Base-by-base conservation (phyloP, 192 early-diverging fungal genomes). In the Dissophora ornata region DNA sequence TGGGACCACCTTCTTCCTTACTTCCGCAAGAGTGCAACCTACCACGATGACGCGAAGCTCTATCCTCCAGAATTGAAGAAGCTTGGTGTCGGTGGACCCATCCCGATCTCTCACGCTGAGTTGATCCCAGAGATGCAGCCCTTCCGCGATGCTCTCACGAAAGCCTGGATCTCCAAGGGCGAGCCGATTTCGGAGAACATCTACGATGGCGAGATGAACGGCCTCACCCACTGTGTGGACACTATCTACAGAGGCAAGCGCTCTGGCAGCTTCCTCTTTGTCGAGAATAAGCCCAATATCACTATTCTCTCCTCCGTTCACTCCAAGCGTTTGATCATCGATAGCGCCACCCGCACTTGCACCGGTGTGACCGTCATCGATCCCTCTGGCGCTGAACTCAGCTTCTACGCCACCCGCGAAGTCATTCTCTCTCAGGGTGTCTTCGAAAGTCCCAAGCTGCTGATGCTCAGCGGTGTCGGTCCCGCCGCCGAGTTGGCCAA, bases 381-480 rank as follows among this genome's bases (percentile, higher is more conserved):
- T 28, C 63, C 63, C 26, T 44, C n/a, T 24, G 63, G 63, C 36
- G 63, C 33, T 13, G 63, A 65, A 45, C 63, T 65, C 41, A 62
- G 32, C 30, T 61, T 70, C 58, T 45, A 70, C 28, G 68, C 58
- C 50, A 52, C 38, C 51, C 68, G 68, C 42, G 68, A 70, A 41
- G 68, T 70, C 29, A 70, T 70, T 49, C 51, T 70, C 41, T 70
- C 68, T 28, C 59, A 52, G 19, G 68, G 68, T 62, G 71, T 58
- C 44, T 62, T 79, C 50, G 59, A 56, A 29, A 58, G 45, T 26
- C 77, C 77, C 26, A 64, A 69, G 38, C 24, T 79, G n/a, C 62
- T 79, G 60, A 60, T 62, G 60, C 67, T 79, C 46, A 50, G 48
- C 32, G 73, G 73, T 32, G 54, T 77, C 18, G 73, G 73, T 30